Percentiles rank a stretch among this genome's conserved stretches.
Evolutionary conservation across 768 basidiomycete species (phyloP).

Genomic region (Podaxis sp.): DNA sequence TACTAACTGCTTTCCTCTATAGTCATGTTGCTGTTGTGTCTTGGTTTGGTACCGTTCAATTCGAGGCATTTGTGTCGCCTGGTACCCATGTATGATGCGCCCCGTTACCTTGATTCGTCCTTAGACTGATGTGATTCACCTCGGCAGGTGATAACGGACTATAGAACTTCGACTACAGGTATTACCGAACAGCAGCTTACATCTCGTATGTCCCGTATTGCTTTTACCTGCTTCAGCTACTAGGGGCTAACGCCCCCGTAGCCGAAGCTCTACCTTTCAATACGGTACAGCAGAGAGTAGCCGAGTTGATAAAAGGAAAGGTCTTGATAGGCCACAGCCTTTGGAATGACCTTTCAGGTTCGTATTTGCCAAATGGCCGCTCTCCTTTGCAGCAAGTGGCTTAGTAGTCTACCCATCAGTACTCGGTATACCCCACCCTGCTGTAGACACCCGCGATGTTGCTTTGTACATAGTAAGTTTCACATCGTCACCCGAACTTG

Average conservation of each 20-base stretch:
- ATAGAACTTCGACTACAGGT: slow-evolving; percentile 64
- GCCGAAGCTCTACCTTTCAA: slow-evolving; percentile 55
- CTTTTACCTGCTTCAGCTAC: not conserved
- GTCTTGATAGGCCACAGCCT: slow-evolving; percentile 74
- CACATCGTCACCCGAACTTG: slow-evolving; percentile 11
- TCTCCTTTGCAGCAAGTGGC: slow-evolving; percentile 1
- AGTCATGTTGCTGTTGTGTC: slow-evolving; percentile 53
- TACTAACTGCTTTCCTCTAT: not conserved
- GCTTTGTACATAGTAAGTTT: slow-evolving; percentile 60
- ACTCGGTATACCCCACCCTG: slow-evolving; percentile 77
- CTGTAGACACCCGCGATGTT: slow-evolving; percentile 76
- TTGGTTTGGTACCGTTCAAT: slow-evolving; percentile 53
- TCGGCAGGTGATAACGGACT: slow-evolving; percentile 58
- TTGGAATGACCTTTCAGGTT: slow-evolving; percentile 82
- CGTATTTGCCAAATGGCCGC: slow-evolving; percentile 19
- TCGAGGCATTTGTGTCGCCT: slow-evolving; percentile 67
- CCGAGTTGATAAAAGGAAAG: slow-evolving; percentile 65
- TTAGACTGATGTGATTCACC: not conserved
- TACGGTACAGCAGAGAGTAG: slow-evolving; percentile 64
- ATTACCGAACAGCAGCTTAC: slow-evolving; percentile 39
- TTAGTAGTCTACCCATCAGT: slow-evolving; percentile 38
- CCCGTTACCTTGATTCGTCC: not conserved
- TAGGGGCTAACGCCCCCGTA: slow-evolving; percentile 19
- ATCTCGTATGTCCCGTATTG: slow-evolving; percentile 31
- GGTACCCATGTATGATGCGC: slow-evolving; percentile 41